phyloP scores from a whole-genome alignment of 2,329 filamentous ascomycete species.

The Aulographum hederae region DNA sequence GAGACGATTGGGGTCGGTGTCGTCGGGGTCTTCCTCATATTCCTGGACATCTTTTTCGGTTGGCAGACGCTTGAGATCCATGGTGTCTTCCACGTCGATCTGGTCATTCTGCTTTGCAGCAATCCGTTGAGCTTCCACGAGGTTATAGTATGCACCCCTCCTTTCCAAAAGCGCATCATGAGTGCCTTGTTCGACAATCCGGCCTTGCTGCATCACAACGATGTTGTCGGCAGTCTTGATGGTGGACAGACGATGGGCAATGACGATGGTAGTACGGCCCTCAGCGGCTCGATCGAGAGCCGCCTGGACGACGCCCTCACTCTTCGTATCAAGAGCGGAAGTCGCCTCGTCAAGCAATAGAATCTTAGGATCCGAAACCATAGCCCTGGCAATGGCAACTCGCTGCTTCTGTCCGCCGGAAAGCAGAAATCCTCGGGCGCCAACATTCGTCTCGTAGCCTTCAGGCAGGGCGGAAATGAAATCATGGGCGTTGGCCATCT shows the following conservation, averaged over 20 bases:
- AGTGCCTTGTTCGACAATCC: conserved; percentile 82
- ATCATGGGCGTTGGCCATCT: conserved; percentile 85
- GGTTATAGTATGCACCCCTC: conserved; percentile 58
- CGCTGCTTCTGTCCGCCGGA: conserved; percentile 95
- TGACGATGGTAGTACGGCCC: conserved; percentile 86
- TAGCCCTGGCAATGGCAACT: conserved; percentile 79
- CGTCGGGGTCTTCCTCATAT: conserved; percentile 37
- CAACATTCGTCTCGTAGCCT: conserved; percentile 86
- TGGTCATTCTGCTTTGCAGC: conserved; percentile 37
- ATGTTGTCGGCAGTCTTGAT: conserved; percentile 93
- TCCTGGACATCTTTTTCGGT: conserved; percentile 10
- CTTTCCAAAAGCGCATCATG: conserved; percentile 61
- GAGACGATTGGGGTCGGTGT: conserved; percentile 40
- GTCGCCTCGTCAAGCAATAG: conserved; percentile 90
- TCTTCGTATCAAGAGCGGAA: conserved; percentile 82
- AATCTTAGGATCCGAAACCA: conserved; percentile 83
- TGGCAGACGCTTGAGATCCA: background rate
- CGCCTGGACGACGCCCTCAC: conserved; percentile 84
- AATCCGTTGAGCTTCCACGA: conserved; percentile 81
- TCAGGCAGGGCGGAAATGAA: conserved; percentile 72
- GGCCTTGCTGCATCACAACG: conserved; percentile 71
- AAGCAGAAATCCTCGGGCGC: conserved; percentile 79
- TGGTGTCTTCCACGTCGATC: conserved; percentile 11
- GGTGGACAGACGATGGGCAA: conserved; percentile 87
- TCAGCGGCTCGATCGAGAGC: conserved; percentile 73